Base-by-base conservation (phyloP, 139 green algal genomes). In the Chlorella sp. region DNA sequence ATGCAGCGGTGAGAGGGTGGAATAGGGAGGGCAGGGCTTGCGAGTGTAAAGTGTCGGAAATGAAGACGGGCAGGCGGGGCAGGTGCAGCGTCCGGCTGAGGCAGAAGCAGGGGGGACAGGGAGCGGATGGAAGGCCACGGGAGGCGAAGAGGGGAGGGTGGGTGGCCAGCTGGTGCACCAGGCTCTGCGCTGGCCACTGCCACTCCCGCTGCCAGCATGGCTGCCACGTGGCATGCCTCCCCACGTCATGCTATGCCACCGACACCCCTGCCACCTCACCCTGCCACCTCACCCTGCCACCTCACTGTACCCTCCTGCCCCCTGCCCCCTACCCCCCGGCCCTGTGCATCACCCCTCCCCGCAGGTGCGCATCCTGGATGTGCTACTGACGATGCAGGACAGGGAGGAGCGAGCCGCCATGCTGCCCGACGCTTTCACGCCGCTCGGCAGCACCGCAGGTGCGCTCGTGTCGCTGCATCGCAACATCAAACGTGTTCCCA, bases 361-460 rank as follows among this genome's bases (percentile, higher is more conserved):
- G 68, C 89, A 91, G 89, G 34, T 85, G 24, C 80, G 92, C 48
- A 94, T 94, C 71, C 68, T 94, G 71, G 88, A 94, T 34, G 83
- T 94, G 28, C 88, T 94, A 61, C 26, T 94, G 34, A 76, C 39
- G 4, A 75, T 94, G 32, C 36, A 85, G 30, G 83, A 90, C 32
- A 68, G 83, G 1, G 86, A 53, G n/a, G 40, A 91, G 30, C 66
- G 92, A 9, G 79, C 87, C 1, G 92, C 86, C 73, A 64, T 94
- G 79, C 77, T 94, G 80, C 88, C 92, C 11, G 92, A 94, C 39
- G 92, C 92, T 28, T 94, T 94, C 84, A 85, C 84, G 22, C 91
- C 91, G 22, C 40, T 86, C 21, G 85, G 34, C 39, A 71, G 37
- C 37, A 34, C 76, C 15, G 37, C 40, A 73, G 80, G 66, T 82